Base-by-base conservation (phyloP, 148 eudicot species). In the Camellia granthamiana region DNA sequence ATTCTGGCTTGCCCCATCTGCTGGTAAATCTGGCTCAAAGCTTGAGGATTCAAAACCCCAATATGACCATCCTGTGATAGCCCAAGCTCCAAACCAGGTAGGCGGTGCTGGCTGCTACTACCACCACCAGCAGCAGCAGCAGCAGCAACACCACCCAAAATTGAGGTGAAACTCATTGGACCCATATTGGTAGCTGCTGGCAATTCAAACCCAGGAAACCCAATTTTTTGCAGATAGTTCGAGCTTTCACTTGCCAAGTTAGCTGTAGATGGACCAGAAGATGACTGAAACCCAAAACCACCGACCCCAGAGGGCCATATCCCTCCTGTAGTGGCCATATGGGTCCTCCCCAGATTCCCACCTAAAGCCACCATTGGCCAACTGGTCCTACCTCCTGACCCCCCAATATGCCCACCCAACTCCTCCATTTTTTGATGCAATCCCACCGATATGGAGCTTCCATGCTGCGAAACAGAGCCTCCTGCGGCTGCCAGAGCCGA, bases 21-120 rank as follows among this genome's bases (percentile, higher is more conserved):
- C 63, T 92, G 97, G 74, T 92, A 92, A 84, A 92, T 76, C 83
- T 89, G 94, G 72, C 64, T 83, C 63, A 90, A 81, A 5, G 84
- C 81, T 72, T 84, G 85, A 81, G 86, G 82, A 51, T 82, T 89
- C 87, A 92, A 83, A 49, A 86, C 90, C 77, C 90, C 89, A 75
- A 89, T 71, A 81, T 87, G 90, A 52, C 83, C 88, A 76, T 92
- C 94, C 65, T 94, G 98, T 43, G 96, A 87, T 6, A 94, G 76
- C 46, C 97, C 97, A 12, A 92, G 87, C 81, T 92, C 94, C 82
- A 92, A 87, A 3, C 92, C 97, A 51, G 94, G 92, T 67, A 91
- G 75, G 71, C 81, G 75, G 71, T 82, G 88, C 78, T 79, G 93
- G 80, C 81, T 76, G 12, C 79, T 30, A 30, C 38, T 30, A 30